These are phyloP conservation scores for Zopfia rhizophila DNA, from an alignment of 2,329 filamentous ascomycete species.

Conservation along the genomic window DNA sequence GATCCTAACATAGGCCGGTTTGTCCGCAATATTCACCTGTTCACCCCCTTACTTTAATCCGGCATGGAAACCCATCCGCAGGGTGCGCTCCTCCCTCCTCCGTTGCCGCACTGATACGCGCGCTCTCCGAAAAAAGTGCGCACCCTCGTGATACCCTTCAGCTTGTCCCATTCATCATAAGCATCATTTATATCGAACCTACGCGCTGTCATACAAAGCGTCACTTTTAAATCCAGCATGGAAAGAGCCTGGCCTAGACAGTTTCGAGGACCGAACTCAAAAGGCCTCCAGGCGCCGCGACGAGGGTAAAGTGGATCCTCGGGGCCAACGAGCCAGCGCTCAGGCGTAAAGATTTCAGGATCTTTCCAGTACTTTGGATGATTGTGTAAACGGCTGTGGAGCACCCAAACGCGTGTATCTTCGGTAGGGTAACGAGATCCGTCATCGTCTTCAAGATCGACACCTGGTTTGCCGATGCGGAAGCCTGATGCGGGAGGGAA, in stretches of 20 bases:
- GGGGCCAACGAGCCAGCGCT: constrained; percentile 21
- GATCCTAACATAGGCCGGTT: too few relatives aligned
- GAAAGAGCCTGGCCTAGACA: constrained; percentile 54
- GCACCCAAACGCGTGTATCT: constrained; percentile 8
- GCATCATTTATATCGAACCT: constrained; percentile 31
- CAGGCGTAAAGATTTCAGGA: constrained; percentile 25
- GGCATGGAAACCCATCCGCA: constrained; percentile 52
- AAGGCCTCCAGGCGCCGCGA: constrained; percentile 41
- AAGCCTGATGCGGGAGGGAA: constrained; percentile 30
- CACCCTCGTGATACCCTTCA: constrained; percentile 3
- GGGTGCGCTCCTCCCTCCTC: constrained; percentile 30
- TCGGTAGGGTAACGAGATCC: constrained; percentile 23
- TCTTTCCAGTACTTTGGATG: constrained; percentile 22
- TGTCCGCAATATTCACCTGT: not conserved
- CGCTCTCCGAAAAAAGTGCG: constrained; percentile 1
- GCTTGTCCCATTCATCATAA: constrained; percentile 21
- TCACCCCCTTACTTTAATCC: constrained; percentile 1
- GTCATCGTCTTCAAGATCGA: constrained; percentile 9
- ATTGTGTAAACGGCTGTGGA: constrained; percentile 13
- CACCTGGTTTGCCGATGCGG: constrained; percentile 6
- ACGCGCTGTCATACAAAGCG: constrained; percentile 26
- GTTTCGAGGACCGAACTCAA: constrained; percentile 50
- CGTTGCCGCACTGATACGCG: constrained; percentile 4
- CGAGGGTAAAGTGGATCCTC: constrained; percentile 15
- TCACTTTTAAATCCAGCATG: constrained; percentile 46